phyloP scores from a whole-genome alignment of 2,329 filamentous ascomycete genomes.

The Ophiostoma sp. region DNA sequence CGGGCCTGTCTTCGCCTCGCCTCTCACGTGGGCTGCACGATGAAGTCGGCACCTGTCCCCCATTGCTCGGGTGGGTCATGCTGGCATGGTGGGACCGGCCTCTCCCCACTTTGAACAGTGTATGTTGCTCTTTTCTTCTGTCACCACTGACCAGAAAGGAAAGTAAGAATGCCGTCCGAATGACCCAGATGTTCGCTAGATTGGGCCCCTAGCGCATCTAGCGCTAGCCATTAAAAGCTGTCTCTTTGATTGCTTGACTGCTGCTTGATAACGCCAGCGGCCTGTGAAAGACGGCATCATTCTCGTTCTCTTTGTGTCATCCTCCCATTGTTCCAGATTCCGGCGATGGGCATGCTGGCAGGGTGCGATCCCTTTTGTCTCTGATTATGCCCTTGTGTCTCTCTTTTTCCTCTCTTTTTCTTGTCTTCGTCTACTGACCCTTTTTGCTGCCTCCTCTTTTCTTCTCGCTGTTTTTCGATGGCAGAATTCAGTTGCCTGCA shows the following conservation, averaged over 20 bases:
- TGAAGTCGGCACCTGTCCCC: background rate
- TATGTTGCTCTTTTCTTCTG: conserved; percentile 8
- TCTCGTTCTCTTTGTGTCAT: conserved; percentile 18
- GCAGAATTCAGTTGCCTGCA: background rate
- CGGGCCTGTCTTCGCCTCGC: background rate
- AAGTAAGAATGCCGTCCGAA: background rate
- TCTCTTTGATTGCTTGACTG: conserved; percentile 4
- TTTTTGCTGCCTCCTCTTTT: background rate
- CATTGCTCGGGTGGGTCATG: conserved; percentile 16
- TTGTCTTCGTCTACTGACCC: background rate
- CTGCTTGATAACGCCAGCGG: conserved; percentile 19
- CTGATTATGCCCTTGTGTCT: background rate
- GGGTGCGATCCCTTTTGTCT: background rate
- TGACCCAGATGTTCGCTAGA: conserved; percentile 3
- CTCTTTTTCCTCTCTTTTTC: background rate
- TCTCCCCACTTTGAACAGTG: background rate
- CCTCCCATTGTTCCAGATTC: background rate
- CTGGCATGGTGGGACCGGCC: conserved; percentile 7
- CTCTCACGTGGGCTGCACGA: conserved; percentile 23
- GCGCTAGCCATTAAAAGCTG: background rate
- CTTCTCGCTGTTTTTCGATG: background rate
- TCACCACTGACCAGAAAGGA: too few relatives aligned
- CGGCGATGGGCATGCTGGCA: background rate
- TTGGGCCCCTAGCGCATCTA: background rate
- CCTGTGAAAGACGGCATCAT: conserved; percentile 19